A percentile compares a stretch with the other conserved stretches of the same genome.
Conservation (phyloP, 2,329 filamentous ascomycete species). For the Diplodia seriata region DNA sequence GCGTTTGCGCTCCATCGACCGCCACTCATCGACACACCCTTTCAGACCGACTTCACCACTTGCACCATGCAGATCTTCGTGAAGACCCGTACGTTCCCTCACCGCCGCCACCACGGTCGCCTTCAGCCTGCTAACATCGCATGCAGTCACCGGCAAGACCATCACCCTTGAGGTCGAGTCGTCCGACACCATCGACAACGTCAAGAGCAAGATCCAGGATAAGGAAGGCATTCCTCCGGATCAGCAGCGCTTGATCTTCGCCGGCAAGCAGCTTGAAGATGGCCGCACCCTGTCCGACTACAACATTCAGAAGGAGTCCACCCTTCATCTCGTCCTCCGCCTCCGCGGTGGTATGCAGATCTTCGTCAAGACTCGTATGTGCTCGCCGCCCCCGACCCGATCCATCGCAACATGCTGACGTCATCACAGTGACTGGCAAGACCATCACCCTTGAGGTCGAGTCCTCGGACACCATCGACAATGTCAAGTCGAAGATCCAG, state of each 20-base stretch:
- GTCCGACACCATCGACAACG: conserved; percentile 92
- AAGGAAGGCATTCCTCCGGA: conserved; percentile 98
- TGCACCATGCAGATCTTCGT: conserved; percentile 94
- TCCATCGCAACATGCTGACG: conserved; percentile 45
- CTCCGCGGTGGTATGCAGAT: conserved; percentile 71
- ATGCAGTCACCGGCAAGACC: conserved; percentile 69
- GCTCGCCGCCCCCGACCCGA: conserved; percentile 30
- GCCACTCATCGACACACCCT: conserved; percentile 31
- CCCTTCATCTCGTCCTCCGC: conserved; percentile 76
- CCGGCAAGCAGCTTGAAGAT: conserved; percentile 96
- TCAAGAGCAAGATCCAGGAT: conserved; percentile 96
- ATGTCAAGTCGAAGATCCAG: conserved; percentile 57
- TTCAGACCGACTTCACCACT: not conserved
- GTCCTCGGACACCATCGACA: conserved; percentile 51
- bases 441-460: conserved; percentile 57
- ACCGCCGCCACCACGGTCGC: conserved; percentile 39
- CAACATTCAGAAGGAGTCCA: conserved; percentile 89
- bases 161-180: conserved; percentile 72
- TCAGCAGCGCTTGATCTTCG: conserved; percentile 96
- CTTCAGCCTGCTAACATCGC: conserved; percentile 43
- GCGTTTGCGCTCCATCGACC: conserved; percentile 31
- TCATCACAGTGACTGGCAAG: conserved; percentile 62
- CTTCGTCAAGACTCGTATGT: conserved; percentile 65
- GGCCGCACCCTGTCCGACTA: conserved; percentile 90
- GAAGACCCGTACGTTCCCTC: conserved; percentile 79